Conservation (phyloP, 495 filamentous ascomycete species). For the Aspergillus conjunctus region DNA sequence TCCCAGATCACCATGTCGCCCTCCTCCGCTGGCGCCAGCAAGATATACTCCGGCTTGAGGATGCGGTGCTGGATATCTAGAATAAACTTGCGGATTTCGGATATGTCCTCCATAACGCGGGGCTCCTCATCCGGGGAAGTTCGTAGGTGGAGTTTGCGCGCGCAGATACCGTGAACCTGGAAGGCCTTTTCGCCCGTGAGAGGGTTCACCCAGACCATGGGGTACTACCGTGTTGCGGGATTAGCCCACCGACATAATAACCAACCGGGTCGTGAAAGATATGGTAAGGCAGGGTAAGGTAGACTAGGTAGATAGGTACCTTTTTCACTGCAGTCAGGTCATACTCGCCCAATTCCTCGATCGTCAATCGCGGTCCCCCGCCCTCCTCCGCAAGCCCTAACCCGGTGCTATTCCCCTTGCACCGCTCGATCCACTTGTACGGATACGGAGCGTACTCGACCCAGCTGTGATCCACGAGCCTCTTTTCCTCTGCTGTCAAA, state of each 20-base stretch:
- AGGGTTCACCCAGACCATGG: constrained; percentile 14
- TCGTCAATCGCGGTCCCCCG: background rate
- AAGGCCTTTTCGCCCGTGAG: constrained; percentile 12
- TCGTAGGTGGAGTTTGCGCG: constrained; percentile 2
- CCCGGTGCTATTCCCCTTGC: constrained; percentile 11
- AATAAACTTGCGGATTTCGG: constrained; percentile 8
- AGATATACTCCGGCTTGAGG: constrained; percentile 13
- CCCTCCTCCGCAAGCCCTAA: constrained; percentile 5
- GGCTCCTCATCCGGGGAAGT: background rate
- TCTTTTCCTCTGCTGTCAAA: background rate
- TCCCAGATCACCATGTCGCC: constrained; percentile 16
- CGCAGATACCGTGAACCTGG: constrained; percentile 9
- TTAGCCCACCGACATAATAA: background rate
- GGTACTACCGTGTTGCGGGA: background rate
- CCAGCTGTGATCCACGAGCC: constrained; percentile 9
- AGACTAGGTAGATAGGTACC: background rate
- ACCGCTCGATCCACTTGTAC: constrained; percentile 12
- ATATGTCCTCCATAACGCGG: background rate
- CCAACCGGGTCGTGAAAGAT: background rate
- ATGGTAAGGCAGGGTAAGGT: background rate
- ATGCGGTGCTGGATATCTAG: constrained; percentile 13
- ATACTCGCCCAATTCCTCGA: constrained; percentile 16
- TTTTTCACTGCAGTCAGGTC: constrained; percentile 1
- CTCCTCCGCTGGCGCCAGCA: constrained; percentile 9
- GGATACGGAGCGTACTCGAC: constrained; percentile 10